These are phyloP conservation scores for Trichoderma koningiopsis DNA, from an alignment of 2,329 filamentous ascomycete genomes.

Conservation along the genomic window DNA sequence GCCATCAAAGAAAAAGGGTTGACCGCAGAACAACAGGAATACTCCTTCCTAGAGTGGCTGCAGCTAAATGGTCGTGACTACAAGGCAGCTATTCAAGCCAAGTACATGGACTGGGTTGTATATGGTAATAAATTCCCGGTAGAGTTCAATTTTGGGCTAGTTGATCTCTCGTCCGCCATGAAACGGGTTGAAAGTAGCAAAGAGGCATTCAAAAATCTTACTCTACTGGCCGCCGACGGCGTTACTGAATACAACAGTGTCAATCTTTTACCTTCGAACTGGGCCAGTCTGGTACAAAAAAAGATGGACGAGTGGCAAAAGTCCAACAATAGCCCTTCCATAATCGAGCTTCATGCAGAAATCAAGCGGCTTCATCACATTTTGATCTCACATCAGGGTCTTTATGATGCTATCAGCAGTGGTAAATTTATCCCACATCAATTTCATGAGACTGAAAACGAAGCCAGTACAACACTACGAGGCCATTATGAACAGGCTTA, in stretches of 20 bases:
- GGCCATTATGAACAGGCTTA: neutral
- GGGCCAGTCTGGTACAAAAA: neutral
- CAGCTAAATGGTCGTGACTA: neutral
- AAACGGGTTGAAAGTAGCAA: conserved; percentile 2
- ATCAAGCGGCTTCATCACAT: neutral
- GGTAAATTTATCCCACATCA: neutral
- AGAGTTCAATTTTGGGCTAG: neutral
- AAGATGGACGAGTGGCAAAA: neutral
- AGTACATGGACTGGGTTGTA: conserved; percentile 4
- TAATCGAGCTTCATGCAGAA: neutral
- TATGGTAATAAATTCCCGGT: neutral
- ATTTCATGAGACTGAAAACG: neutral
- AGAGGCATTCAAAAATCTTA: neutral
- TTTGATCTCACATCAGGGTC: neutral
- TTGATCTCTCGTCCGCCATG: neutral
- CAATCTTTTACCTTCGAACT: neutral
- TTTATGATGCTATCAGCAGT: neutral
- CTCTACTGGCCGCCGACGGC: neutral
- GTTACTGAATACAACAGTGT: neutral
- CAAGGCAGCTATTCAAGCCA: neutral
- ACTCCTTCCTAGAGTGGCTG: neutral
- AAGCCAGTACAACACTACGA: neutral
- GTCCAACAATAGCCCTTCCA: neutral
- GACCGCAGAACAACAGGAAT: neutral
- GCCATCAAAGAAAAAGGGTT: neutral